Evolutionary conservation across 2,329 filamentous ascomycete species (phyloP), one percentile per base, ranked within the genome.

Genomic region (Sporothrix mexicana): DNA sequence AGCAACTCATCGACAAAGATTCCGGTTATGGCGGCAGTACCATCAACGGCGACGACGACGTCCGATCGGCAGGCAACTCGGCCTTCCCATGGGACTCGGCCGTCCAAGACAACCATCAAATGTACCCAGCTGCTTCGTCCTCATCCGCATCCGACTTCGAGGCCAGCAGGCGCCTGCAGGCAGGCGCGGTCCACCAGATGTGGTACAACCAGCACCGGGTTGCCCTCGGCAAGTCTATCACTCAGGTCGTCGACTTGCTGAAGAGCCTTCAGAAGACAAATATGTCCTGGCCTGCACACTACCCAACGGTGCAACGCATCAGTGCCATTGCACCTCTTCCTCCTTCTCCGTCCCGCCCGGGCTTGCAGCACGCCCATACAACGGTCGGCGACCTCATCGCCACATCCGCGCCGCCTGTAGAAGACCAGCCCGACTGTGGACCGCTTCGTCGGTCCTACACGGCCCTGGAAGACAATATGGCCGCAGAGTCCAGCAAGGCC

Each of bases 151-250:
- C 43, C 4, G 55, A 79, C 80, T 84, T 85, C 61, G 90, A 92
- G 69, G 84, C 89, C 76, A 91, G 93, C 79, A 88, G 88, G 78
- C 88, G 88, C 76, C 84, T 88, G 61, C 89, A 95, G 76, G 91
- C 93, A 51, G 93, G 92, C 79, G 93, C 97, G 81, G 90, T 98
- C 67, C 92, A 97, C 79, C 96, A 98, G 83, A 88, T 98, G 76
- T 93, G 93, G 86, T 98, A 97, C 83, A 98, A 98, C 81, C 90
- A 94, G 78, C 97, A 98, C 80, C 91, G 95, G 73, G 93, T 91
- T 6, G 90, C 93, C 45, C 88, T 99, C n/a, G 93, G 90, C 59
- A 92, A 95, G 74, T 92, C 94, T 15, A 98, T 99, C 79, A 93
- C 91, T 78, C 90, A 91, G 77, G 95, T 95, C 9, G 89, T 98